Percentiles rank a stretch among this genome's conserved stretches.
phyloP scores from a whole-genome alignment of 495 filamentous ascomycete species.

The Rostrohypoxylon terebratum region DNA sequence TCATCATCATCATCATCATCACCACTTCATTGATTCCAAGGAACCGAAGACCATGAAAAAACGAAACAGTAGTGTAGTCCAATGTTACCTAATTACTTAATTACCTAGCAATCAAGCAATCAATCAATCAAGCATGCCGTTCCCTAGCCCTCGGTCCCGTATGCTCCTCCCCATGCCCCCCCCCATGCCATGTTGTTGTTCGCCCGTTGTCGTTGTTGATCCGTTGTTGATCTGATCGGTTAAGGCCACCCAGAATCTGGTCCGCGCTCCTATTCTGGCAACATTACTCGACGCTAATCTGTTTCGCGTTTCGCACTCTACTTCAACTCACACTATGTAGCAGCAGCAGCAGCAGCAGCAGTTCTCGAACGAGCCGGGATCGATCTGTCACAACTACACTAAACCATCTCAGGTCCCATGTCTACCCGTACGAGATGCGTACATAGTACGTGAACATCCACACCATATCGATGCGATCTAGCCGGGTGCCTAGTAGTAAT shows the following conservation, averaged over 20 bases:
- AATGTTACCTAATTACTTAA: no score
- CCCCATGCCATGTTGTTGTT: conserved; percentile 40
- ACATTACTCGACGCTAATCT: conserved; percentile 31
- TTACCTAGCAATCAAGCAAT: no score
- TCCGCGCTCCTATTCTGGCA: conserved; percentile 22
- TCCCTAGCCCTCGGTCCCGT: conserved; percentile 32
- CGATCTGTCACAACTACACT: no score
- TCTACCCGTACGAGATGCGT: no score
- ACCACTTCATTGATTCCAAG: no score
- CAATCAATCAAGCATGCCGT: background rate
- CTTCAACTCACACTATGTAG: no score
- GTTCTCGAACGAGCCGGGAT: background rate
- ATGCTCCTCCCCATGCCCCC: conserved; percentile 41
- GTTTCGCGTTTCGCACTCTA: no score
- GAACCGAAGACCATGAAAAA: background rate
- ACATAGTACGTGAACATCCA: no score
- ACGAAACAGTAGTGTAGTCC: background rate
- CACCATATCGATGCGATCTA: no score
- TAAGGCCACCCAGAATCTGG: conserved; percentile 33
- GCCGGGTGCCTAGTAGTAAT: background rate
- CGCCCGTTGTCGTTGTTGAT: conserved; percentile 41
- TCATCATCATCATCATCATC: no score
- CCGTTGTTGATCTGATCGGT: conserved; percentile 38
- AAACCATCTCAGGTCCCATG: no score
- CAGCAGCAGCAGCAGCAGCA: no score